These are phyloP conservation scores for Blastomyces silverae DNA, from an alignment of 2,329 filamentous ascomycete species.

Conservation along the genomic window DNA sequence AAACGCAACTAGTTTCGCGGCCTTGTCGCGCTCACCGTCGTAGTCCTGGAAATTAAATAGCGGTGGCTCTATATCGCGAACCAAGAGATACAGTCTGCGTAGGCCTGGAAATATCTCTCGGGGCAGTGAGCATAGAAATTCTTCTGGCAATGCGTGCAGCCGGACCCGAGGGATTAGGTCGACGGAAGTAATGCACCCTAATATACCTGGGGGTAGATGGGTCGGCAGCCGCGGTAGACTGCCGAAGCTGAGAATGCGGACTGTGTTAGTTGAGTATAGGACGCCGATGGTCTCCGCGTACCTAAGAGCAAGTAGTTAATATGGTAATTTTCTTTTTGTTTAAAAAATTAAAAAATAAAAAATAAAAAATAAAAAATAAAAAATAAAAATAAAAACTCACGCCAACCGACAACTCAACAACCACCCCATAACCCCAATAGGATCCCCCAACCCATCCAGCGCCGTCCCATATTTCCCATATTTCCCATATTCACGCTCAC, in stretches of 20 bases:
- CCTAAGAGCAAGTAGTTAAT: neutral
- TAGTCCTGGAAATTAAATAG: neutral
- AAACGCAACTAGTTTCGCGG: neutral
- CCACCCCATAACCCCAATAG: slow-evolving; percentile 4
- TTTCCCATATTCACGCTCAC: neutral
- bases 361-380: neutral
- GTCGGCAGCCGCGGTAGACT: neutral
- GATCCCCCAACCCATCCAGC: neutral
- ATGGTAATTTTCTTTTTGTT: too few species aligned
- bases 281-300: neutral
- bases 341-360: neutral
- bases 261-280: neutral
- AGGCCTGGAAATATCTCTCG: neutral
- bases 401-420: slow-evolving; percentile 5
- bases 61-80: neutral
- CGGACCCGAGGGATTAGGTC: slow-evolving; percentile 1
- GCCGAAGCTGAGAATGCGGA: neutral
- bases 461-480: too few species aligned
- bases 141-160: neutral
- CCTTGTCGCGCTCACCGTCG: neutral
- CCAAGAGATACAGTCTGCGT: neutral
- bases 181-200: slow-evolving; percentile 2
- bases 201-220: neutral
- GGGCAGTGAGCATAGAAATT: slow-evolving; percentile 1
- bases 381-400: neutral